phyloP scores from a whole-genome alignment of 495 filamentous ascomycete genomes.

The Acidiella bohemica region DNA sequence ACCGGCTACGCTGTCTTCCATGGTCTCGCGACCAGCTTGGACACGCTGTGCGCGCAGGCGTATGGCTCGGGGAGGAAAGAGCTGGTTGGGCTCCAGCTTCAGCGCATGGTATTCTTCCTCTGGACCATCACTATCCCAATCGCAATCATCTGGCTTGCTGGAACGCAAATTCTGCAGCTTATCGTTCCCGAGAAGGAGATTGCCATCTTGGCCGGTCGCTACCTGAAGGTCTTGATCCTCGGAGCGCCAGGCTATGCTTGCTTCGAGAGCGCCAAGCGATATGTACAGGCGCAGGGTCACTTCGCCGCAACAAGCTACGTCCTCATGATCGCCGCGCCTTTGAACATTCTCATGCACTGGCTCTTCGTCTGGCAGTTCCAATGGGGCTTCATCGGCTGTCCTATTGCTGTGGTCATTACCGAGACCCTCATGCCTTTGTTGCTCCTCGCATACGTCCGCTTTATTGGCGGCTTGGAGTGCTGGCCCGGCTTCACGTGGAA shows the following conservation, averaged over 20 bases:
- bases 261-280: conserved; percentile 60
- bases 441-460: conserved; percentile 56
- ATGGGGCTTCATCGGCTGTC: conserved; percentile 73
- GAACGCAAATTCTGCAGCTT: conserved; percentile 38
- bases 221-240: conserved; percentile 48
- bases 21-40: conserved; percentile 54
- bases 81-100: conserved; percentile 56
- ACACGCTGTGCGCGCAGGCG: conserved; percentile 63
- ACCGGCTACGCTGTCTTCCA: conserved; percentile 59
- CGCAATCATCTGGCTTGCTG: conserved; percentile 43
- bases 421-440: conserved; percentile 68
- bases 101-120: conserved; percentile 56
- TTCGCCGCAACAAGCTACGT: conserved; percentile 56
- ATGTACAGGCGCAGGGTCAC: conserved; percentile 57
- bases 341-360: conserved; percentile 56
- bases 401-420: conserved; percentile 68
- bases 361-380: conserved; percentile 58
- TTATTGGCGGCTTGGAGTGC: conserved; percentile 44
- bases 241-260: conserved; percentile 56
- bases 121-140: conserved; percentile 51
- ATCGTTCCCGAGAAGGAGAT: conserved; percentile 50
- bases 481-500: conserved; percentile 68
- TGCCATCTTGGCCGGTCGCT: conserved; percentile 51
- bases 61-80: conserved; percentile 55
- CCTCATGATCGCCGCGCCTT: conserved; percentile 49